phyloP scores from a whole-genome alignment of 768 basidiomycete species.

The Symmetrospora coprosmae region DNA sequence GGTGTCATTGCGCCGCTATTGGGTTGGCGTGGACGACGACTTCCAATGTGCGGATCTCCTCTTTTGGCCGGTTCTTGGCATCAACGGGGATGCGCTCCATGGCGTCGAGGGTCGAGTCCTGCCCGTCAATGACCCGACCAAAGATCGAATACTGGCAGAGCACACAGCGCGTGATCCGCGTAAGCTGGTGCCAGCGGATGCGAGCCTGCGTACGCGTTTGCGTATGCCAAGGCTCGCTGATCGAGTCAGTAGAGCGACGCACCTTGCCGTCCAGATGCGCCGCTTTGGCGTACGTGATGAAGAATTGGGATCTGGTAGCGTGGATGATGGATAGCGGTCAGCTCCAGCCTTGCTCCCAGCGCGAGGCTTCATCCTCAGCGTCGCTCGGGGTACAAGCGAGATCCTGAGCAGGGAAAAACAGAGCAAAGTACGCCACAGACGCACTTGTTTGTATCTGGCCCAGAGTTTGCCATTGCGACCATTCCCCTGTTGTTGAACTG shows the following conservation, averaged over 20 bases:
- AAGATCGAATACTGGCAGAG: conserved; percentile 10
- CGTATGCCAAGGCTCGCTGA: no score
- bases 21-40: conserved; percentile 82
- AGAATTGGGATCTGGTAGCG: conserved; percentile 40
- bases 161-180: conserved; percentile 46
- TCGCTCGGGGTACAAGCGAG: no score
- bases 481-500: conserved; percentile 92
- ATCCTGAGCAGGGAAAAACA: no score
- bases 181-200: conserved; percentile 78
- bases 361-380: no score
- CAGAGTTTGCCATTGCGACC: conserved; percentile 96
- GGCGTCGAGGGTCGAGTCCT: conserved; percentile 81
- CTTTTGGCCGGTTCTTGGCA: conserved; percentile 72
- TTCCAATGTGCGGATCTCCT: conserved; percentile 50
- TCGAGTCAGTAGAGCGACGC: background rate
- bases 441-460: conserved; percentile 75
- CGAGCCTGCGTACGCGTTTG: no score
- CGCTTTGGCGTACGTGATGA: conserved; percentile 59
- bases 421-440: no score
- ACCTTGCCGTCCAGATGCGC: conserved; percentile 77
- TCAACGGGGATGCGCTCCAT: conserved; percentile 86
- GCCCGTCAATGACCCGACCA: conserved; percentile 75
- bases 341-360: no score
- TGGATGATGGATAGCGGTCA: no score
- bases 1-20: conserved; percentile 54